Percentiles rank a stretch among this genome's conserved stretches.
Evolutionary conservation across 768 basidiomycete genomes (phyloP).

Genomic region (Hypsizygus marmoreus): DNA sequence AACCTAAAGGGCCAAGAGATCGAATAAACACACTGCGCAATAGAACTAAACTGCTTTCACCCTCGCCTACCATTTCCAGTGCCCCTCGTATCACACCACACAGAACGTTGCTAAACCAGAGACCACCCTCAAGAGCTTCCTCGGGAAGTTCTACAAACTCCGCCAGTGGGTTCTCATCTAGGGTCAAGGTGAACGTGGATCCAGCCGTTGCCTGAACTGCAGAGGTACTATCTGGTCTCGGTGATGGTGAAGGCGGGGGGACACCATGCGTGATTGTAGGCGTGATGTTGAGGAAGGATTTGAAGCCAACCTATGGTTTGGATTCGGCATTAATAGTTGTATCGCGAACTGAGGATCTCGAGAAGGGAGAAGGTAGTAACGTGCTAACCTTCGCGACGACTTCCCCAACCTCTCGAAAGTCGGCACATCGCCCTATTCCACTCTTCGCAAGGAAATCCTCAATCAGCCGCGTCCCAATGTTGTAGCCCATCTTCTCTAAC

Average conservation of each 20-base stretch:
- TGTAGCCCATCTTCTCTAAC: slow-evolving; percentile 99
- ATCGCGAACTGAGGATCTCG: not conserved
- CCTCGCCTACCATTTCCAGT: slow-evolving; percentile 84
- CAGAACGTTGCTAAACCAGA: slow-evolving; percentile 97
- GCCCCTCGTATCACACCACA: slow-evolving; percentile 93
- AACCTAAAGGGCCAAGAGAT: slow-evolving; percentile 53
- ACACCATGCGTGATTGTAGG: slow-evolving; percentile 76
- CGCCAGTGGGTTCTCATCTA: slow-evolving; percentile 95
- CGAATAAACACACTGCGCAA: slow-evolving; percentile 8
- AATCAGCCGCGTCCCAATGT: slow-evolving; percentile 93
- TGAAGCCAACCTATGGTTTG: slow-evolving; percentile 87
- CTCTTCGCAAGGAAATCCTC: slow-evolving; percentile 97
- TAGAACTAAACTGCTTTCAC: not conserved
- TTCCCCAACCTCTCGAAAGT: slow-evolving; percentile 95
- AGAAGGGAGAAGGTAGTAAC: slow-evolving; percentile 5
- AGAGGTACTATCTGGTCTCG: slow-evolving; percentile 45
- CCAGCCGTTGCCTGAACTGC: slow-evolving; percentile 47
- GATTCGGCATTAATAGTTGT: not conserved
- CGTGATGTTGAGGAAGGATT: slow-evolving; percentile 92
- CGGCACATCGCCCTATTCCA: slow-evolving; percentile 85
- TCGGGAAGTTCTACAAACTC: slow-evolving; percentile 98
- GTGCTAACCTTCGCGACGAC: slow-evolving; percentile 90
- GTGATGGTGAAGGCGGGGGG: slow-evolving; percentile 49
- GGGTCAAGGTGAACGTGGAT: slow-evolving; percentile 75
- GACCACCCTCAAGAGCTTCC: slow-evolving; percentile 86